phyloP scores from a whole-genome alignment of 2,329 filamentous ascomycete genomes.

The Ascochyta fabae region DNA sequence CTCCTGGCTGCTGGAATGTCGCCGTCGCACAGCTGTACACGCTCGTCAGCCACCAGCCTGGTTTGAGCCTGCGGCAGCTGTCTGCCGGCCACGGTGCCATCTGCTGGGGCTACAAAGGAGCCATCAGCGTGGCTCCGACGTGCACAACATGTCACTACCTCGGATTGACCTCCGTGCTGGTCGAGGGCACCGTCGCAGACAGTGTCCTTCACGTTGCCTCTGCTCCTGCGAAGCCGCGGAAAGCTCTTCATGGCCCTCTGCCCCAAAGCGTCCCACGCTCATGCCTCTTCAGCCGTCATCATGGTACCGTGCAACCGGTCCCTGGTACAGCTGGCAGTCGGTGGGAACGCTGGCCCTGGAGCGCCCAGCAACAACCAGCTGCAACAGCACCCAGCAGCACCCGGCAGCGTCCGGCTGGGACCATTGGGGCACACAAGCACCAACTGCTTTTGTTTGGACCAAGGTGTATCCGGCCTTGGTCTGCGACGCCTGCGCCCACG shows the following conservation, averaged over 20 bases:
- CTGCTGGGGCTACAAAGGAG: conserved; percentile 29
- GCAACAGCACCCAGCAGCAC: too few species aligned
- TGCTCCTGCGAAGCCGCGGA: conserved; percentile 29
- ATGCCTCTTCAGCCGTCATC: conserved; percentile 30
- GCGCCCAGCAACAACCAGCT: too few species aligned
- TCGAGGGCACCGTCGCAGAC: conserved; percentile 16
- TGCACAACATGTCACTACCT: conserved; percentile 34
- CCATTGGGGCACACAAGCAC: conserved; percentile 1
- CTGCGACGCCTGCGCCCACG: conserved; percentile 6
- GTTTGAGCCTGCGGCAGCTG: conserved; percentile 44
- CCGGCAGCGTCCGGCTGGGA: not conserved
- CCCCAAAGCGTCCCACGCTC: conserved; percentile 26
- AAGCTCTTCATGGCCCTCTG: conserved; percentile 15
- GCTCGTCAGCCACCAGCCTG: conserved; percentile 41
- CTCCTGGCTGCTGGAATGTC: conserved; percentile 38
- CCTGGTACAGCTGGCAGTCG: conserved; percentile 24
- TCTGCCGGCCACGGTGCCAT: conserved; percentile 38
- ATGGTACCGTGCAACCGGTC: conserved; percentile 40
- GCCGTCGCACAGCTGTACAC: conserved; percentile 31
- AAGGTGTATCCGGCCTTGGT: conserved; percentile 13
- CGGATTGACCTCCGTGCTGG: conserved; percentile 34
- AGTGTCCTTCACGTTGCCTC: conserved; percentile 26
- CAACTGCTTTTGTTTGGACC: conserved; percentile 8
- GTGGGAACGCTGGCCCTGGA: not conserved
- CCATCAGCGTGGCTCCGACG: conserved; percentile 38